Base-by-base conservation (phyloP, 140 eudicot genomes). In the Ambrosia hybrid region DNA sequence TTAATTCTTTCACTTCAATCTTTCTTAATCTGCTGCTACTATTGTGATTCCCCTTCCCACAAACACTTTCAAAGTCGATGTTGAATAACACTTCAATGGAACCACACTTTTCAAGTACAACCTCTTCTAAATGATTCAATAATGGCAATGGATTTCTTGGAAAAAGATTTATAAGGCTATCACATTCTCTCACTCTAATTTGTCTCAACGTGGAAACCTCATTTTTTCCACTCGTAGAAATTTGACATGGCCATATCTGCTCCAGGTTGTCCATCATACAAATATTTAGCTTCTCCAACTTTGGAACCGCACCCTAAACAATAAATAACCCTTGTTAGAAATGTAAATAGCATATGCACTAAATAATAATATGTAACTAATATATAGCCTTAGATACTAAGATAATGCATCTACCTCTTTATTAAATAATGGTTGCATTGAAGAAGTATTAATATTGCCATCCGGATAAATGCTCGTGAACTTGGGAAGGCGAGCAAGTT, bases 241-340 rank as follows among this genome's bases (percentile, higher is more conserved):
- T 4, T 30, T 69, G 4, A 52, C 60, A 34, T 0, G 63, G 9
- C 73, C 73, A 69, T 69, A 69, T 52, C 9, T 52, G 61, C 46
- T 69, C 51, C 51, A 69, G 15, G 36, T 69, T 51, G 13, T 34
- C 9, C 73, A 69, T 69, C 15, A 2, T n/a, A 9, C 0, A 1
- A 33, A 69, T n/a, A 33, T 33, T 4, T 5, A 69, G 3, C 13
- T 7, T 34, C 64, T 69, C 73, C 36, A 69, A 34, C 51, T n/a
- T 52, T 30, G 73, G 51, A 51, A 69, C 13, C 34, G n/a, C 1
- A 9, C 3, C 62, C 73, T 69, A 9, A 8, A n/a, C 11, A 52
- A 5, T 9, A 51, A 6, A 13, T 3, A 34, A 45, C 10, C 14
- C 15, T 45, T 45, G 39, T 65, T 9, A 38, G 14, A 6, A 2